Evolutionary conservation across 345 rosid species (phyloP), one percentile per base, ranked within the genome.

Genomic region (Brassica carinata): DNA sequence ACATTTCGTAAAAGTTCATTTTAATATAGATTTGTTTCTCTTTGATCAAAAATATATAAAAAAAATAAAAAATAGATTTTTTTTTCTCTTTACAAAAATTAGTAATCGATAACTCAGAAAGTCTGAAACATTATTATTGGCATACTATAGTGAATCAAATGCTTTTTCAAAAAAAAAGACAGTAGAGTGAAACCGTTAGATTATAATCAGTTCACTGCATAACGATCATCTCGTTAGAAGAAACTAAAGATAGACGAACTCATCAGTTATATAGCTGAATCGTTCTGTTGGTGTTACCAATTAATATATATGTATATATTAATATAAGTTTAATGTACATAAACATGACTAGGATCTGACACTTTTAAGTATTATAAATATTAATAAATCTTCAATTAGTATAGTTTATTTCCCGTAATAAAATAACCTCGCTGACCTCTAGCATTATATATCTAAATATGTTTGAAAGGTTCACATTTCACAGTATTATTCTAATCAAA

Each of bases 361-460:
- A 53, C 58, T 48, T 69, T 13, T 10, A 5, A 3, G 48, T 29
- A 45, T 33, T 40, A 65, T 66, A 14, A 57, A 57, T 72, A 79
- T 7, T 53, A 53, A 15, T 53, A 53, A 53, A 53, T 33, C n/a
- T 71, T 48, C 51, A 18, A 61, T 5, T 26, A 8, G 4, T n/a
- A 26, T 5, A 8, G n/a, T 36, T 31, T 45, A 15, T 69, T 64
- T 64, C 7, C 61, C 26, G 26, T 55, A 10, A 1, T 23, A 53
- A 61, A 31, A 40, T 69, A 27, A 18, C 6, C 8, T 68, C 55
- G 78, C 30, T 79, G 70, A 79, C 83, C 69, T 74, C 9, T 26
- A 65, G 36, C 23, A 18, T 30, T 19, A 0, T n/a, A 8, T 67
- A 38, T 19, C 6, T 38, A 36, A 18, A 10, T 67, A 55, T 40